Base-by-base conservation (phyloP, 306 rosid species). In the Casuarina equisetifolia region DNA sequence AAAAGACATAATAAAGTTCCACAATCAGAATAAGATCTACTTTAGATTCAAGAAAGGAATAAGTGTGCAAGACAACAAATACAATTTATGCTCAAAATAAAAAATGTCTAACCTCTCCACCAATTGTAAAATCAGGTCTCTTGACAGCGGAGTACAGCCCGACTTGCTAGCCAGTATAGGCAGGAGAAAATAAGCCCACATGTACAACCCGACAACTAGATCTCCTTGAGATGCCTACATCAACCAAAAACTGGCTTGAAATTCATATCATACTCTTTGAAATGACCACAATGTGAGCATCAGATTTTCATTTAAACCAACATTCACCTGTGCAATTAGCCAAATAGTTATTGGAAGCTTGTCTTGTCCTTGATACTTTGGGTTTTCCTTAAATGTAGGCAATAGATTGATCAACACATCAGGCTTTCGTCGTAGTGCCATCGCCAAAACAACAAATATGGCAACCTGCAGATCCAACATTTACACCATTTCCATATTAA, bases 81-180 rank as follows among this genome's bases (percentile, higher is more conserved):
- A 13, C 64, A 73, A 44, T 25, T 63, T 59, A 59, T 25, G 9
- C 55, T 38, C 66, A 70, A 74, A 73, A 61, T 70, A 71, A 61
- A 75, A 70, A 55, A 50, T 71, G 73, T 73, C 83, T 70, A 44
- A 86, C 89, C 87, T 86, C 78, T 86, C 89, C 71, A 81, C 82
- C 80, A 83, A 71, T 71, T 86, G 89, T 49, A 86, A 76, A 72
- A 86, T 81, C 80, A 81, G 61, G 82, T 86, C 89, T 76, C 87
- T 83, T 51, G 87, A 81, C 20, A 75, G 87, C 32, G 85, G 87
- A 81, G 69, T 83, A 72, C 80, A 72, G 15, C 89, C 72, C 17
- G 87, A 83, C 80, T 83, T 86, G 82, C 77, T 72, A 81, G 76
- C 74, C 82, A 86, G 78, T 72, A 86, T 52, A 32, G 89, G 87